Conservation (phyloP, 805 yeast species). For the Trichomonascus vanleenenianus region DNA sequence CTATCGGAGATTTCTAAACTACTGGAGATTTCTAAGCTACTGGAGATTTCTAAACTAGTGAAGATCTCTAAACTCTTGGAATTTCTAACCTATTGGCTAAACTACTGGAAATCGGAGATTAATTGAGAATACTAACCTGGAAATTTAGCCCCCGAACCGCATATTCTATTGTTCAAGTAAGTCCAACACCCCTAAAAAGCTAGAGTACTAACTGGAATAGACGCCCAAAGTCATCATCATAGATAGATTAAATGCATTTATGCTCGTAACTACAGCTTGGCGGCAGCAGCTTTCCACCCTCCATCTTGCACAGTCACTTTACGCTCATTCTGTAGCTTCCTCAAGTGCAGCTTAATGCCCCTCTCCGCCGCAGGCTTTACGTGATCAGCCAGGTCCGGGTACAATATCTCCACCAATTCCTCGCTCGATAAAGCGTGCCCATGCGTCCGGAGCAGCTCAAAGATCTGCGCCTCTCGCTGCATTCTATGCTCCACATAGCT, state of each 20-base stretch:
- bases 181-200: not conserved
- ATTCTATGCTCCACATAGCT: conserved; percentile 30
- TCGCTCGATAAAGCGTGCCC: conserved; percentile 9
- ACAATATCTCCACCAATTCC: conserved; percentile 22
- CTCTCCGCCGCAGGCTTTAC: conserved; percentile 27
- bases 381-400: conserved; percentile 20
- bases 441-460: conserved; percentile 13
- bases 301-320: conserved; percentile 10
- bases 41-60: no score
- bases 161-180: conserved; percentile 73
- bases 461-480: conserved; percentile 27
- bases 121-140: not conserved
- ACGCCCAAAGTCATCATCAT: not conserved
- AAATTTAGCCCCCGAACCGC: conserved; percentile 93
- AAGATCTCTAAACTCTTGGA: no score
- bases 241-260: not conserved
- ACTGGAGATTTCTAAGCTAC: no score
- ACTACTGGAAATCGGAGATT: no score
- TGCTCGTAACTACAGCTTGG: not conserved
- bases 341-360: conserved; percentile 26
- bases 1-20: no score
- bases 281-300: conserved; percentile 7
- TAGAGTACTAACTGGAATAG: not conserved
- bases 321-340: conserved; percentile 22
- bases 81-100: no score